Evolutionary conservation across 1,284 basidiomycete genomes (phyloP), one percentile per base, ranked within the genome.

Genomic region (Moesziomyces sp.): DNA sequence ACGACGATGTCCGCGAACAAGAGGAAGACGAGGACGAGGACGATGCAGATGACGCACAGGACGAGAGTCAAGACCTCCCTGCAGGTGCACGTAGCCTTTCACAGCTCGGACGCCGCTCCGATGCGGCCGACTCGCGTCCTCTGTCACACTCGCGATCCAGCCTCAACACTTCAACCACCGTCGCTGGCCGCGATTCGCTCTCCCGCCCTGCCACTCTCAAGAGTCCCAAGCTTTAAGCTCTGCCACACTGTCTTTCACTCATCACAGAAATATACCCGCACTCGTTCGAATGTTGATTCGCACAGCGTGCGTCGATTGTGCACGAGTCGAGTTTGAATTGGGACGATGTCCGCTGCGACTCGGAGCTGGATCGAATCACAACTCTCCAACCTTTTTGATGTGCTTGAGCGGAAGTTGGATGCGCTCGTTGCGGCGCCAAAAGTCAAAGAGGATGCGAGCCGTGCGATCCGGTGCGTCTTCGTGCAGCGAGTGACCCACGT

Each of bases 401-500:
- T 64, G 46, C 47, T 69, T 66, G 24, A 73, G 26, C 18, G 66
- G 60, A 8, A 75, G 48, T 21, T 51, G 45, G n/a, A 75, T 51
- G 10, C 52, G 42, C 34, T 97, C 93, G 82, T 98, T 97, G 50
- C 95, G 86, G 78, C 88, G 88, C 93, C 94, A 97, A 83, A 98
- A 98, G 51, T 93, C 91, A 3, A 93, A 88, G 46, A 98, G 82
- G 30, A 92, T 89, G 64, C 91, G 89, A 0, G 94, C 94, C 2
- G 94, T 86, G 19, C 87, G 87, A 1, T 87, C 89, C 0, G 95
- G 95, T 76, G 94, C 90, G 79, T 98, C 95, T 91, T 97, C 95
- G 58, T 98, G 96, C 46, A 99, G 84, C 86, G 96, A 92, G 82
- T 99, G 96, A 0, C 96, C 96, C 0, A 93, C 93, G 21, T 90